Percentiles rank a stretch among this genome's conserved stretches.
These are phyloP conservation scores for Silene coronaria DNA, from an alignment of 179 eudicot genomes.

Conservation along the genomic window DNA sequence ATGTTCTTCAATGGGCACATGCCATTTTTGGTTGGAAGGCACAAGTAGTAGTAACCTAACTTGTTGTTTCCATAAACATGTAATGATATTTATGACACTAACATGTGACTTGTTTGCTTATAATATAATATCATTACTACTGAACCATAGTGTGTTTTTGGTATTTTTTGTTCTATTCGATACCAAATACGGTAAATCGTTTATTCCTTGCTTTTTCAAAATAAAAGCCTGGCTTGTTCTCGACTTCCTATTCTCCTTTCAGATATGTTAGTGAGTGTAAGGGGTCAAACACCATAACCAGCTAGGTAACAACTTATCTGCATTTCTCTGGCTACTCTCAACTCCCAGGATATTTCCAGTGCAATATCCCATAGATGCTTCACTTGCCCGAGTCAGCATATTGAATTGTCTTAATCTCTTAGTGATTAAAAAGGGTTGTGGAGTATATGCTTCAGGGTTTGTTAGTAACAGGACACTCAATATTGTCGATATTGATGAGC, in stretches of 20 bases:
- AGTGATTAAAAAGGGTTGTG: too few relatives aligned
- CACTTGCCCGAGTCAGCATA: background rate
- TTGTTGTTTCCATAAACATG: conserved; percentile 1
- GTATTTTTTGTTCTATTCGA: background rate
- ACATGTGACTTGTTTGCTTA: background rate
- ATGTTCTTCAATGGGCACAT: conserved; percentile 14
- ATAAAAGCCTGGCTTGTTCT: background rate
- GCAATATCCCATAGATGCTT: background rate
- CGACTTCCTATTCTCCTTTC: too few relatives aligned
- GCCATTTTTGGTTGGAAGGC: conserved; percentile 8
- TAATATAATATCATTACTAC: background rate
- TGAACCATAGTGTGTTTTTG: background rate
- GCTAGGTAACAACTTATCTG: background rate
- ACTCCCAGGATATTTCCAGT: background rate
- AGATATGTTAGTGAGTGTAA: background rate
- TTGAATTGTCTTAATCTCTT: too few relatives aligned
- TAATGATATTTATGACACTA: conserved; percentile 1
- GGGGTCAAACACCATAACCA: background rate
- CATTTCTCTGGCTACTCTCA: background rate
- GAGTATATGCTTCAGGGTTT: background rate
- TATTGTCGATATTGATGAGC: too few relatives aligned
- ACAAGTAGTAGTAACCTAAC: conserved; percentile 3
- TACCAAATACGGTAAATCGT: background rate
- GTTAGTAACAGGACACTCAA: background rate
- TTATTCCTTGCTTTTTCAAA: background rate